Evolutionary conservation across 805 yeast species (phyloP).

Genomic region (Lipomyces yamadae): DNA sequence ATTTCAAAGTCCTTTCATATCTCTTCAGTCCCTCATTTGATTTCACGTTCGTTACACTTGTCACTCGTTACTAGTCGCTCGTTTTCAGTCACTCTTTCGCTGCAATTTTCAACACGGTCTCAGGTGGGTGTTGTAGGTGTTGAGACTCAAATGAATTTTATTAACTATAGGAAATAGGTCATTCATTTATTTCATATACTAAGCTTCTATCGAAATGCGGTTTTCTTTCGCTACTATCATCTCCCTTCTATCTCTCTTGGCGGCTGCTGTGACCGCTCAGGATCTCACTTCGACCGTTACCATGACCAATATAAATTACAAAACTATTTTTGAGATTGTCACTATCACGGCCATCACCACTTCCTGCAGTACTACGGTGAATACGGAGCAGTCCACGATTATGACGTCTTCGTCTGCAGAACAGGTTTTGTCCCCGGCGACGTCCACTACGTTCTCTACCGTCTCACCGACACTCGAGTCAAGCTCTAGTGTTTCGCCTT

Average conservation of each 20-base stretch:
- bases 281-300: slow-evolving; percentile 14
- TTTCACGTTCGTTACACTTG: background rate
- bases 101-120: background rate
- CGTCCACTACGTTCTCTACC: background rate
- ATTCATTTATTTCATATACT: background rate
- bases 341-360: slow-evolving; percentile 16
- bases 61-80: slow-evolving; percentile 6
- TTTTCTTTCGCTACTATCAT: slow-evolving; percentile 9
- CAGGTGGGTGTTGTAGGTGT: background rate
- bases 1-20: background rate
- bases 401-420: background rate
- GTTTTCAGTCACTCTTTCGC: slow-evolving; percentile 6
- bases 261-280: slow-evolving; percentile 19
- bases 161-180: background rate
- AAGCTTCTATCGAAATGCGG: slow-evolving; percentile 16
- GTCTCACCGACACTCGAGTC: background rate
- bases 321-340: background rate
- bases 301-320: background rate
- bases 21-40: background rate
- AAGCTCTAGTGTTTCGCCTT: background rate
- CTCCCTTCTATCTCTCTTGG: slow-evolving; percentile 7
- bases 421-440: background rate
- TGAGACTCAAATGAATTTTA: background rate
- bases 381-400: background rate
- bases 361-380: slow-evolving; percentile 3